Evolutionary conservation across 345 rosid species (phyloP).

Genomic region (Litchi chinensis): DNA sequence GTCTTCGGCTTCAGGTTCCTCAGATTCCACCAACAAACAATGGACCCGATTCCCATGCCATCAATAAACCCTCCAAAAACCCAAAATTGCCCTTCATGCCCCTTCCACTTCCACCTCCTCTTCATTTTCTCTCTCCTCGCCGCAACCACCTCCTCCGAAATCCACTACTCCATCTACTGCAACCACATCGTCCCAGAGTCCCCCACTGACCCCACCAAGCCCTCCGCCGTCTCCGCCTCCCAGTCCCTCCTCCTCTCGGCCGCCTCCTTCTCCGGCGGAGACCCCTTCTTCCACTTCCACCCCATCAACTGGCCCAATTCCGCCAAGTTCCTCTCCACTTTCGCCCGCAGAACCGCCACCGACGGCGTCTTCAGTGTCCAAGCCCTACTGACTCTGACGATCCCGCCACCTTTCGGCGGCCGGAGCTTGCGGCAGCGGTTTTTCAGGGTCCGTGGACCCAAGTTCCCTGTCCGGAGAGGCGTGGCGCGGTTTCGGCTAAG

Average conservation of each 20-base stretch:
- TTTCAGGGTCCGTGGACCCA: conserved; percentile 54
- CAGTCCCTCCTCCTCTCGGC: conserved; percentile 35
- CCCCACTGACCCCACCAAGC: conserved; percentile 25
- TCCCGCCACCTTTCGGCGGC: conserved; percentile 12
- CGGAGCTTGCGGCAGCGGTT: conserved; percentile 33
- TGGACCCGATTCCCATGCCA: conserved; percentile 30
- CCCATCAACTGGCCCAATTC: conserved; percentile 23
- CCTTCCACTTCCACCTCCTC: conserved; percentile 20
- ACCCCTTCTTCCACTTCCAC: conserved; percentile 28
- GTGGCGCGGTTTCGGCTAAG: conserved; percentile 42
- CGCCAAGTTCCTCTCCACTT: conserved; percentile 33
- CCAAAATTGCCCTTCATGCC: conserved; percentile 10
- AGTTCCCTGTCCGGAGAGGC: conserved; percentile 38
- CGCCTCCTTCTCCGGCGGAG: conserved; percentile 61
- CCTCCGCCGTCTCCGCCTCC: neutral
- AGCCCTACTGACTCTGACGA: conserved; percentile 40
- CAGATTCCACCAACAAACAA: conserved; percentile 8
- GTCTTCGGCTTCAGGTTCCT: neutral
- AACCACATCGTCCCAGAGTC: conserved; percentile 47
- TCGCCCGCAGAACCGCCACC: conserved; percentile 22
- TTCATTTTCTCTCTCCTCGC: conserved; percentile 28
- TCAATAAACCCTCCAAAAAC: conserved; percentile 21
- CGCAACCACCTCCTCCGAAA: conserved; percentile 19
- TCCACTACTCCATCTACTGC: conserved; percentile 57
- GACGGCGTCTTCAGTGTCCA: conserved; percentile 36